Evolutionary conservation across 306 rosid genomes (phyloP).

Genomic region (Amphicarpaea edgeworthii): DNA sequence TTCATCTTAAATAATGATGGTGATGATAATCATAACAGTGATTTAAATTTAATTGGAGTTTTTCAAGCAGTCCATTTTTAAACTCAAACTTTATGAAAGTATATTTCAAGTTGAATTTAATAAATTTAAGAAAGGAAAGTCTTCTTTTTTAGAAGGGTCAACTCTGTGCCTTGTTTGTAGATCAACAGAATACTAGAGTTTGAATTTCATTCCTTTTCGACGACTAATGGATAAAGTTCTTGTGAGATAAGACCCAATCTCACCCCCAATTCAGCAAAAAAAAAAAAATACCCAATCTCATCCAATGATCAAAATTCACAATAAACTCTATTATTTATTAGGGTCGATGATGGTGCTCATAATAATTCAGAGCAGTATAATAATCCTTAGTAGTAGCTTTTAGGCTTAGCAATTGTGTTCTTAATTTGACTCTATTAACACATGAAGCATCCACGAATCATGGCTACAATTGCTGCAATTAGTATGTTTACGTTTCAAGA

Average conservation of each 20-base stretch:
- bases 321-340: neutral
- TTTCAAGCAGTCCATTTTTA: too few relatives aligned
- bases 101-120: too few relatives aligned
- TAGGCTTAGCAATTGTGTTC: neutral
- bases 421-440: neutral
- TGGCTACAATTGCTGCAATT: slow-evolving; percentile 8
- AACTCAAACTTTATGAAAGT: too few relatives aligned
- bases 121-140: too few relatives aligned
- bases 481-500: neutral
- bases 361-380: neutral
- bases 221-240: too few relatives aligned
- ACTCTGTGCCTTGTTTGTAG: too few relatives aligned
- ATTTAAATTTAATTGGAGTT: too few relatives aligned
- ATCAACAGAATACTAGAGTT: neutral
- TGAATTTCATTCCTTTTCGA: too few relatives aligned
- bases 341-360: neutral
- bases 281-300: neutral
- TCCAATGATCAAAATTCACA: neutral
- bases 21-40: too few relatives aligned
- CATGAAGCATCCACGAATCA: neutral
- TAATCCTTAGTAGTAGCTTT: neutral
- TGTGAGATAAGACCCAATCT: neutral
- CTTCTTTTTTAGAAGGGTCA: too few relatives aligned
- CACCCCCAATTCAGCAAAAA: too few relatives aligned
- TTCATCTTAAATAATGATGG: too few relatives aligned